These are phyloP conservation scores for Galeopsis tetrahit DNA, from an alignment of 257 asterid species.

Conservation along the genomic window DNA sequence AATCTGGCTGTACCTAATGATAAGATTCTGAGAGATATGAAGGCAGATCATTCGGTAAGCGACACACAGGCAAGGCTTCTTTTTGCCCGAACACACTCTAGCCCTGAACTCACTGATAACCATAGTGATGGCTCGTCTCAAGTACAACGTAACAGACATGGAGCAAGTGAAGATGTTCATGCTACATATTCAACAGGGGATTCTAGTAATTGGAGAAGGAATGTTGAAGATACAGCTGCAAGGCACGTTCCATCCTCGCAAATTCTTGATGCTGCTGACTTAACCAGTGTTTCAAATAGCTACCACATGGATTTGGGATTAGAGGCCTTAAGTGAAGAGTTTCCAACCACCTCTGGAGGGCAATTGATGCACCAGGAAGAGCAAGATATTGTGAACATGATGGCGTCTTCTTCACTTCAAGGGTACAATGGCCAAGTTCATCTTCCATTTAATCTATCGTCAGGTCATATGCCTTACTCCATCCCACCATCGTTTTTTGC, in stretches of 20 bases:
- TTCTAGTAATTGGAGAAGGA: conserved; percentile 52
- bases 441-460: conserved; percentile 59
- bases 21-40: conserved; percentile 54
- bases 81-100: conserved; percentile 80
- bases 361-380: conserved; percentile 74
- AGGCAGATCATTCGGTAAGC: conserved; percentile 47
- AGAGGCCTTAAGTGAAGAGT: conserved; percentile 58
- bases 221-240: conserved; percentile 56
- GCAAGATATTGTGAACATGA: conserved; percentile 82
- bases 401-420: conserved; percentile 79
- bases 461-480: conserved; percentile 68
- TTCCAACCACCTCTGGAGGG: conserved; percentile 52
- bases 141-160: no score
- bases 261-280: conserved; percentile 53
- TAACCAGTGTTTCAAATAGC: conserved; percentile 52
- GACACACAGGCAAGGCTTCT: conserved; percentile 62
- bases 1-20: conserved; percentile 44
- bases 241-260: conserved; percentile 47
- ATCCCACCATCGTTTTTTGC: conserved; percentile 70
- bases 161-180: conserved; percentile 55
- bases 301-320: conserved; percentile 46
- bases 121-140: no score
- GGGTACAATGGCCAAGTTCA: conserved; percentile 69
- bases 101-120: conserved; percentile 84
- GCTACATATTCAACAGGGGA: conserved; percentile 47